A percentile compares a stretch with the other conserved stretches of the same genome.
Evolutionary conservation across 2,329 filamentous ascomycete species (phyloP).

Genomic region (Alternaria dauci): DNA sequence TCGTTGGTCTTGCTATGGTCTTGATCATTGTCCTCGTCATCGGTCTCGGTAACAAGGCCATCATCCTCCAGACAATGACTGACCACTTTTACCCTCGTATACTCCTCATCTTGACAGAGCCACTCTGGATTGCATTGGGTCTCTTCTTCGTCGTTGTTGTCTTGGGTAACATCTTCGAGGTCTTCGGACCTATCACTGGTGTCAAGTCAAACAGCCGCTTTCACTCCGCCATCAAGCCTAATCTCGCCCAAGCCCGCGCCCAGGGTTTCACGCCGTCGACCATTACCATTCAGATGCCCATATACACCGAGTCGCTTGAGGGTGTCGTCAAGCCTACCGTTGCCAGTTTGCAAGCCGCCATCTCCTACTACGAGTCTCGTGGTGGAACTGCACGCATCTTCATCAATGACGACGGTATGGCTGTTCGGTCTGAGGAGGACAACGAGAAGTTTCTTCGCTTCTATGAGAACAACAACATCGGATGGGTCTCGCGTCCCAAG

Average conservation of each 20-base stretch:
- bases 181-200: conserved; percentile 79
- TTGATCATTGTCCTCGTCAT: conserved; percentile 61
- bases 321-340: conserved; percentile 79
- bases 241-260: conserved; percentile 57
- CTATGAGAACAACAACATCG: conserved; percentile 59
- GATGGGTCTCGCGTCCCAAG: conserved; percentile 57
- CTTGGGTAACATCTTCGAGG: conserved; percentile 52
- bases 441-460: conserved; percentile 54
- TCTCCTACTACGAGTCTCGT: conserved; percentile 58
- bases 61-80: conserved; percentile 63
- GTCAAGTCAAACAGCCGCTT: conserved; percentile 79
- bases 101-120: conserved; percentile 59
- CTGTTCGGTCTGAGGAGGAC: conserved; percentile 61
- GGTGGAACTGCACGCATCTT: conserved; percentile 73
- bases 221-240: conserved; percentile 69
- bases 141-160: conserved; percentile 43
- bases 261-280: conserved; percentile 69
- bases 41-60: conserved; percentile 62
- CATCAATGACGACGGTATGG: conserved; percentile 72
- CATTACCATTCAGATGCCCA: conserved; percentile 78
- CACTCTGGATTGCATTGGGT: conserved; percentile 62
- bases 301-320: conserved; percentile 82
- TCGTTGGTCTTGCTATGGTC: conserved; percentile 62
- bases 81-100: conserved; percentile 64
- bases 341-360: conserved; percentile 74